These are phyloP conservation scores for Quercus ilex DNA, from an alignment of 306 rosid genomes.

Conservation along the genomic window DNA sequence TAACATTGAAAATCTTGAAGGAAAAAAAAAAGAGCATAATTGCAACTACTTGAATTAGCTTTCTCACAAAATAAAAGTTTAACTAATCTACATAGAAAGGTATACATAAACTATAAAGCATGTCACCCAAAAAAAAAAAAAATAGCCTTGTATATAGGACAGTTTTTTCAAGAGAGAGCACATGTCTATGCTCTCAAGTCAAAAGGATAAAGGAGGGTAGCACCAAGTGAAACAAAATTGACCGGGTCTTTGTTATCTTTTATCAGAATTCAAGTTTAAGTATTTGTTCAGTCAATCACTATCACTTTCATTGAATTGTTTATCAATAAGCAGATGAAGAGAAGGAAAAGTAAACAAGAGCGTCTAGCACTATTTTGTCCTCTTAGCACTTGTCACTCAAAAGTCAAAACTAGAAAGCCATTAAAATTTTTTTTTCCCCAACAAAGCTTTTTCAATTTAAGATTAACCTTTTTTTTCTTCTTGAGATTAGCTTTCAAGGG, in stretches of 20 bases:
- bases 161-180: background rate
- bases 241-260: background rate
- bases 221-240: constrained; percentile 5
- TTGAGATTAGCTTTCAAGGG: too few relatives aligned
- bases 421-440: too few relatives aligned
- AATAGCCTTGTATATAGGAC: background rate
- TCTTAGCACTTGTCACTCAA: too few relatives aligned
- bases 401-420: too few relatives aligned
- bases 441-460: too few relatives aligned
- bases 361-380: background rate
- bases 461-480: too few relatives aligned
- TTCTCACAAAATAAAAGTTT: too few relatives aligned
- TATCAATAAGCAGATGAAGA: background rate
- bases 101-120: background rate
- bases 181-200: constrained; percentile 1
- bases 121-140: background rate
- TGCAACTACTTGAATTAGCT: too few relatives aligned
- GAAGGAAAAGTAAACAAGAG: background rate
- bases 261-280: background rate
- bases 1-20: too few relatives aligned
- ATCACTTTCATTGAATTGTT: background rate
- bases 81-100: too few relatives aligned
- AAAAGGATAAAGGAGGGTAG: constrained; percentile 11
- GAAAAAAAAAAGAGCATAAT: too few relatives aligned
- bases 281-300: constrained; percentile 16